Percentiles rank a stretch among this genome's conserved stretches.
phyloP scores from a whole-genome alignment of 2,329 filamentous ascomycete genomes.

The Penicillium corylophilum region DNA sequence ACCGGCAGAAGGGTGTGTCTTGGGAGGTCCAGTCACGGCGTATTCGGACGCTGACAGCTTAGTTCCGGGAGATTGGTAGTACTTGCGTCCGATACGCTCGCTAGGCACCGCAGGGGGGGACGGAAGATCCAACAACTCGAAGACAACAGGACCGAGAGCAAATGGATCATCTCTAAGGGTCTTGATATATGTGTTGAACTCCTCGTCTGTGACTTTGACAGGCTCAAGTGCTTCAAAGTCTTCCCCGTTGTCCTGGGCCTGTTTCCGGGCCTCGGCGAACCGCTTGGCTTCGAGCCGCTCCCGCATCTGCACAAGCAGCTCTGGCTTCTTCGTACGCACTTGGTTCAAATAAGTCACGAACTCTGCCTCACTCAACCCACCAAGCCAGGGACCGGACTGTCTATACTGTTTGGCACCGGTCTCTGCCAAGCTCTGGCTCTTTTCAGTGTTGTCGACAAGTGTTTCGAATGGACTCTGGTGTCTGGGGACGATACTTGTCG shows the following conservation, averaged over 20 bases:
- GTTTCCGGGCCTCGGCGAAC: conserved; percentile 36
- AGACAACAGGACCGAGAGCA: conserved; percentile 54
- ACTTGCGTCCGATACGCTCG: conserved; percentile 33
- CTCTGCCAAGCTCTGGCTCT: conserved; percentile 33
- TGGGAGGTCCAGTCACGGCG: conserved; percentile 51
- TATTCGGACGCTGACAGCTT: conserved; percentile 45
- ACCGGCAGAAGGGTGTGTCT: conserved; percentile 65
- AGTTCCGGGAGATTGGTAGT: conserved; percentile 37
- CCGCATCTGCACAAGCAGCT: conserved; percentile 39
- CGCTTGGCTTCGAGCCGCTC: conserved; percentile 35
- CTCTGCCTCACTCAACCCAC: conserved; percentile 55
- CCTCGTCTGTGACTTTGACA: conserved; percentile 42
- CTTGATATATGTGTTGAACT: conserved; percentile 48
- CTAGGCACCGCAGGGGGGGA: conserved; percentile 41
- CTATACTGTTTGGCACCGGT: conserved; percentile 52
- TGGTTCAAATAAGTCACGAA: conserved; percentile 54
- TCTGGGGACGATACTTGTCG: conserved; percentile 26
- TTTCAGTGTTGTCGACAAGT: conserved; percentile 46
- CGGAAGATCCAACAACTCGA: conserved; percentile 58
- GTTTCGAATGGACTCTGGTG: conserved; percentile 45
- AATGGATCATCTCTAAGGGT: conserved; percentile 43
- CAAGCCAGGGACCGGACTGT: conserved; percentile 59
- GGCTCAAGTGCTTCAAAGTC: conserved; percentile 32
- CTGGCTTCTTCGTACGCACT: conserved; percentile 42
- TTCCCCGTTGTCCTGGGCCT: conserved; percentile 42